Evolutionary conservation across 768 basidiomycete species (phyloP), one percentile per base, ranked within the genome.

Genomic region (Sporobolomyces phaffii): DNA sequence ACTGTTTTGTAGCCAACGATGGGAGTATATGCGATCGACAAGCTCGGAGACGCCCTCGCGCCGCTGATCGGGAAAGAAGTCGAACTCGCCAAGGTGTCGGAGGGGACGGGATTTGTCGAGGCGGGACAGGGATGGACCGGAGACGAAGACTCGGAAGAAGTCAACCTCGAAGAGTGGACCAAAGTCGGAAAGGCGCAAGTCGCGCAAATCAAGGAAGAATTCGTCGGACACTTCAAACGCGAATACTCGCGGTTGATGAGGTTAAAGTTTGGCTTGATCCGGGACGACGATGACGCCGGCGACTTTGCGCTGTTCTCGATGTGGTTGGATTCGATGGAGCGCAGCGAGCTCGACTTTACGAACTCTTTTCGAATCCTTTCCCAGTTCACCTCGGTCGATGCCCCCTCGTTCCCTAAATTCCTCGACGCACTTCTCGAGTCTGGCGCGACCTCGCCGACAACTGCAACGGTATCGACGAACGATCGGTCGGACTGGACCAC

Each of bases 41-140:
- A 88, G 22, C 82, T 81, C 26, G 75, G 74, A 29, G 53, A 66
- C 7, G 82, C 91, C 0, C 84, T 96, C 22, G 82, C 89, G 1
- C 91, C 91, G 5, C 79, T 99, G 52, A 86, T 98, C 50, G 92
- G 92, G 3, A 88, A 86, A 10, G 94, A 99, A 74, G 75, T 80
- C 22, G 83, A 84, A 36, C 70, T 80, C 4, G 83, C 84, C 18
- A 82, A 81, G 43, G 31, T 5, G 41, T 31, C 54, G 31, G 36
- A 36, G 9, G 62, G 29, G 10, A 38, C 22, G 7, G 58, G 83
- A 83, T 48, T 81, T 84, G 13, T 72, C 78, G 54, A 63, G 28
- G 73, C 68, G 3, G 5, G n/a, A 8, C 72, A 77, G 24, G 87
- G 85, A 1, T 96, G 90, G 90, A 86, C 85, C 0, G 79, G 82